Evolutionary conservation across 2,329 filamentous ascomycete species (phyloP), one percentile per base, ranked within the genome.

Genomic region (Magnaporthiopsis poae): DNA sequence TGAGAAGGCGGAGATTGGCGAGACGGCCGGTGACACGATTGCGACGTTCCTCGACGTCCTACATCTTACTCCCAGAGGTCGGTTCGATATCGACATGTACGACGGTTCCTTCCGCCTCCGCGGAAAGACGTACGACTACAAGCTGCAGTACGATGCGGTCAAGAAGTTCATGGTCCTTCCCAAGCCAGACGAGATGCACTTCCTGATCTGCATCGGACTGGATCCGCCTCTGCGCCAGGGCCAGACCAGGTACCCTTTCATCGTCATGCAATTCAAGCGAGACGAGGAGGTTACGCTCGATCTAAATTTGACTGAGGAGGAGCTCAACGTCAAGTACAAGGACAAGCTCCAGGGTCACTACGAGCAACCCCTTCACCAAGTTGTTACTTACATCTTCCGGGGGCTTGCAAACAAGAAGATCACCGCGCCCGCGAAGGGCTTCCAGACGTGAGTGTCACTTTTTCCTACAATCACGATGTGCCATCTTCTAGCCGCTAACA

Each of bases 21-120:
- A 99, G 77, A 95, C 96, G 69, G 95, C 95, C n/a, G 95, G 95
- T 71, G 95, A 98, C 79, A 97, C 95, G 36, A 96, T 95, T 77
- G 95, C 95, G 70, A 97, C 94, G 56, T 99, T 99, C 83, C 82
- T 96, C 75, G 95, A 99, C 78, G 91, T 98, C 68, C 82, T 99
- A 65, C 96, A 99, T 81, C 90, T 99, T 74, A 99, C 95, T 15
- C 95, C 95, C 78, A 93, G 95, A 90, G 96, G 95, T 77, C 94
- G 95, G 71, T 99, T 99, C 84, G 95, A 98, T 77, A 96, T 99
- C 80, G 95, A 99, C 78, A 96, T 99, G 90, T 99, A 99, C 84
- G 95, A 98, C 78, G 89, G 88, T 21, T 98, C 95, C 2, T 98
- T 99, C 85, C 90, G 95, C 69, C 85, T 99, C 69, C 94, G 95